phyloP scores from a whole-genome alignment of 352 stramenopile genomes.

The Pythium angustatum region DNA sequence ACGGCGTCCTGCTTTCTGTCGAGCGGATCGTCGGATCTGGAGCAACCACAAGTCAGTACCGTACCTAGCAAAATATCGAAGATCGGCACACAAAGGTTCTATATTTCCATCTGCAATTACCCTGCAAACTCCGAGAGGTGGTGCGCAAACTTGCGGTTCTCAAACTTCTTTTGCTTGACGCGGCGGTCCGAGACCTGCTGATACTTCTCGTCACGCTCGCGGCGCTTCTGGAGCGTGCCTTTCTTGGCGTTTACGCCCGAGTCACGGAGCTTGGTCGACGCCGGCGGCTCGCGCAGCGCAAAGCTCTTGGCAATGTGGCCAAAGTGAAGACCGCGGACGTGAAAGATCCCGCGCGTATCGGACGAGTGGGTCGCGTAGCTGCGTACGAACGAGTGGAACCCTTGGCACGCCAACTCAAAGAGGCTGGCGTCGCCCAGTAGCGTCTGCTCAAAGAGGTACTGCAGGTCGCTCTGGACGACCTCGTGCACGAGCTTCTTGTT shows the following conservation, averaged over 20 bases:
- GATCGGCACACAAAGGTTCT: neutral
- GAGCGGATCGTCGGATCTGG: neutral
- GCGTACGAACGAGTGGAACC: slow-evolving; percentile 92
- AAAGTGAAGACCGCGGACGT: slow-evolving; percentile 92
- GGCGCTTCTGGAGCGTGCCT: slow-evolving; percentile 82
- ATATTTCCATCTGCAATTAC: slow-evolving; percentile 38
- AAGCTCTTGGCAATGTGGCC: slow-evolving; percentile 95
- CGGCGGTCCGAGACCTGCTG: slow-evolving; percentile 52
- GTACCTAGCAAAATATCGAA: neutral
- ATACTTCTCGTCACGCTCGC: slow-evolving; percentile 76
- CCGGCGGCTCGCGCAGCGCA: slow-evolving; percentile 80
- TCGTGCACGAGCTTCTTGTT: slow-evolving; percentile 84
- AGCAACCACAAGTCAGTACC: no score
- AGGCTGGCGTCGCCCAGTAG: slow-evolving; percentile 82
- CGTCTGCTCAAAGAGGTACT: slow-evolving; percentile 84
- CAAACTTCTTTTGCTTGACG: slow-evolving; percentile 57
- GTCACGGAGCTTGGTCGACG: slow-evolving; percentile 78
- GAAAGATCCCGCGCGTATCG: slow-evolving; percentile 91
- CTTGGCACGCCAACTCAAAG: slow-evolving; percentile 83
- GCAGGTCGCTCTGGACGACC: slow-evolving; percentile 75
- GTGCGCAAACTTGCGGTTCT: slow-evolving; percentile 68
- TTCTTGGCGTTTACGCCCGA: slow-evolving; percentile 74
- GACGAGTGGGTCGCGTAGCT: slow-evolving; percentile 92
- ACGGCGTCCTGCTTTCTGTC: neutral
- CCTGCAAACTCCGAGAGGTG: slow-evolving; percentile 80